Evolutionary conservation across 352 stramenopile genomes (phyloP).

Genomic region (Blastocystis sp.): DNA sequence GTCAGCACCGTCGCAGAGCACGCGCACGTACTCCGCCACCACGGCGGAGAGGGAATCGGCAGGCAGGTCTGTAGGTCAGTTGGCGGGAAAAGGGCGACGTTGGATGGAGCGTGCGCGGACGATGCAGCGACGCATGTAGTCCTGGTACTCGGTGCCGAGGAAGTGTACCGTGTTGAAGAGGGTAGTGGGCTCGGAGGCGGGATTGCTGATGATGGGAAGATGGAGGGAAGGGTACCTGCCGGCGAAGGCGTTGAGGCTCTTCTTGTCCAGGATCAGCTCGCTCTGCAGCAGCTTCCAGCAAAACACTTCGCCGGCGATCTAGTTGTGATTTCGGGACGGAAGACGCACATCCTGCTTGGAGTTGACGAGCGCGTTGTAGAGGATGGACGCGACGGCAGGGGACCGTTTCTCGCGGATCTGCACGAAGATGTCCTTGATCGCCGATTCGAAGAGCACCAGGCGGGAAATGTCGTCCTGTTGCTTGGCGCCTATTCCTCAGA

Average conservation of each 20-base stretch:
- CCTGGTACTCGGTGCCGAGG: slow-evolving; percentile 19
- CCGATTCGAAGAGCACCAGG: slow-evolving; percentile 1
- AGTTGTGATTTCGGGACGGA: not conserved
- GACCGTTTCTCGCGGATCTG: not conserved
- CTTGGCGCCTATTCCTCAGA: not conserved
- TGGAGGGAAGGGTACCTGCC: not conserved
- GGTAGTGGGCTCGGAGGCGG: not conserved
- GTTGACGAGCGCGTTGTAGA: not conserved
- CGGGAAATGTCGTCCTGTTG: slow-evolving; percentile 37
- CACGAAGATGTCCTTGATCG: slow-evolving; percentile 15
- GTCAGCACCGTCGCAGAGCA: not conserved
- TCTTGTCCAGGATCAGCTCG: not conserved
- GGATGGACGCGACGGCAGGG: not conserved
- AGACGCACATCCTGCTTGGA: slow-evolving; percentile 29
- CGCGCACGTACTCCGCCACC: not conserved
- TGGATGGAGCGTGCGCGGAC: slow-evolving; percentile 34
- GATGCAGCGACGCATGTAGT: slow-evolving; percentile 42
- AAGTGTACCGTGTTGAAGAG: slow-evolving; percentile 8
- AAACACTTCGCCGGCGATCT: slow-evolving; percentile 42
- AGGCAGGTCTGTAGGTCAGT: slow-evolving; percentile 14
- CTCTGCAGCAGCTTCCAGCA: slow-evolving; percentile 26
- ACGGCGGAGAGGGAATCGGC: not conserved
- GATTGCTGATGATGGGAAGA: not conserved
- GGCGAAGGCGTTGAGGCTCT: not conserved
- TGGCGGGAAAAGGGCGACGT: not conserved